Evolutionary conservation across 2,329 filamentous ascomycete species (phyloP).

Genomic region (Trichoderma atrobrunneum): DNA sequence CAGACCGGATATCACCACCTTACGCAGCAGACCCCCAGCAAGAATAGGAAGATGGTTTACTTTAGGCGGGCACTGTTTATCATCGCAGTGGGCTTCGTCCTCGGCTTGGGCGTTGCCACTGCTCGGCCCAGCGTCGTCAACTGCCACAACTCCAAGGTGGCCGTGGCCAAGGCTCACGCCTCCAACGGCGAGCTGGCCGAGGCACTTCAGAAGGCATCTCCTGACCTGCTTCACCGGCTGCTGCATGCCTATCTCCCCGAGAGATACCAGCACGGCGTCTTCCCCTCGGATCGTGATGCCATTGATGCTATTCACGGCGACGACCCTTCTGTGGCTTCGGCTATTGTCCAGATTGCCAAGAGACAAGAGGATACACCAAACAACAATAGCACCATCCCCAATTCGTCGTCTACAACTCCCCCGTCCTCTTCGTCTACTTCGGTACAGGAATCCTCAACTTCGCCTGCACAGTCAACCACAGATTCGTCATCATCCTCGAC

Average conservation of each 20-base stretch:
- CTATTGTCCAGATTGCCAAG: conserved; percentile 63
- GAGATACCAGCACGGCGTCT: conserved; percentile 67
- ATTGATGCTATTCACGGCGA: conserved; percentile 61
- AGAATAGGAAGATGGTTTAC: conserved; percentile 23
- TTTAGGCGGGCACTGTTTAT: conserved; percentile 20
- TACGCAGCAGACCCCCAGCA: neutral
- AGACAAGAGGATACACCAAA: conserved; percentile 47
- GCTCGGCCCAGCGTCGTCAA: conserved; percentile 12
- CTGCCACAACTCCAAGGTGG: conserved; percentile 12
- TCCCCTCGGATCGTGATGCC: conserved; percentile 60
- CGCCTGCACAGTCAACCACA: neutral
- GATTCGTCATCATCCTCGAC: neutral
- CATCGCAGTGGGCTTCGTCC: conserved; percentile 28
- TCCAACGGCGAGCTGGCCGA: neutral
- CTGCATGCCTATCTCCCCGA: conserved; percentile 61
- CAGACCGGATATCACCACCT: conserved; percentile 8
- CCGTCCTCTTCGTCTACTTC: neutral
- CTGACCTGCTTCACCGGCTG: conserved; percentile 61
- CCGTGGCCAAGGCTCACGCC: conserved; percentile 29
- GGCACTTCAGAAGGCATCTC: conserved; percentile 51
- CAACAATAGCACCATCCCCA: conserved; percentile 24
- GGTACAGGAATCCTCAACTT: neutral
- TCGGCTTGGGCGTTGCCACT: conserved; percentile 27
- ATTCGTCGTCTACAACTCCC: conserved; percentile 20
- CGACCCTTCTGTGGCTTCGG: conserved; percentile 60